Percentiles rank a stretch among this genome's conserved stretches.
phyloP scores from a whole-genome alignment of 768 basidiomycete species.

The Pluteus cervinus region DNA sequence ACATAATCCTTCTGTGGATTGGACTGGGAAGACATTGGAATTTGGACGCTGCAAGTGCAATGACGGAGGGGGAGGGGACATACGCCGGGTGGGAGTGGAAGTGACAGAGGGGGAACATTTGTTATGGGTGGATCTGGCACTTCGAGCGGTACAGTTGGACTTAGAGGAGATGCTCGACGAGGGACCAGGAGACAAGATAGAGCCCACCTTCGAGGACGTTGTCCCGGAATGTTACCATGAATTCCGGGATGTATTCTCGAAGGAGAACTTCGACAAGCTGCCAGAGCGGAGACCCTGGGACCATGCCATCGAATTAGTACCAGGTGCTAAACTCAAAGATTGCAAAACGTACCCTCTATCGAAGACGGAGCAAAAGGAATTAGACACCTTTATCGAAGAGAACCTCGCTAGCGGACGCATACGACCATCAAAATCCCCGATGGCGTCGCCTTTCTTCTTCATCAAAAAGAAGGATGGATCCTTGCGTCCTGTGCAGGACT shows the following conservation, averaged over 20 bases:
- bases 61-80: too few species aligned
- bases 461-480: constrained; percentile 18
- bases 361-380: constrained; percentile 12
- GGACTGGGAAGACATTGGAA: too few species aligned
- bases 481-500: constrained; percentile 22
- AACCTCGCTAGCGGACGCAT: constrained; percentile 19
- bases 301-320: constrained; percentile 25
- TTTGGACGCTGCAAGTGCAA: too few species aligned
- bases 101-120: too few species aligned
- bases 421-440: constrained; percentile 18
- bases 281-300: constrained; percentile 23
- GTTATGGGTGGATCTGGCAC: too few species aligned
- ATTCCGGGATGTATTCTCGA: constrained; percentile 6
- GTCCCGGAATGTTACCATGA: too few species aligned
- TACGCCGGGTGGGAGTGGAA: too few species aligned
- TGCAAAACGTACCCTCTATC: constrained; percentile 17
- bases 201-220: too few species aligned
- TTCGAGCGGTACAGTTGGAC: too few species aligned
- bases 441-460: constrained; percentile 15
- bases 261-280: constrained; percentile 10
- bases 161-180: too few species aligned
- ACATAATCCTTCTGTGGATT: too few species aligned
- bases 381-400: constrained; percentile 19
- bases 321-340: constrained; percentile 16
- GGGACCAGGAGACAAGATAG: too few species aligned